Evolutionary conservation across 2,329 filamentous ascomycete genomes (phyloP).

Genomic region (Teratosphaeria zuluensis): DNA sequence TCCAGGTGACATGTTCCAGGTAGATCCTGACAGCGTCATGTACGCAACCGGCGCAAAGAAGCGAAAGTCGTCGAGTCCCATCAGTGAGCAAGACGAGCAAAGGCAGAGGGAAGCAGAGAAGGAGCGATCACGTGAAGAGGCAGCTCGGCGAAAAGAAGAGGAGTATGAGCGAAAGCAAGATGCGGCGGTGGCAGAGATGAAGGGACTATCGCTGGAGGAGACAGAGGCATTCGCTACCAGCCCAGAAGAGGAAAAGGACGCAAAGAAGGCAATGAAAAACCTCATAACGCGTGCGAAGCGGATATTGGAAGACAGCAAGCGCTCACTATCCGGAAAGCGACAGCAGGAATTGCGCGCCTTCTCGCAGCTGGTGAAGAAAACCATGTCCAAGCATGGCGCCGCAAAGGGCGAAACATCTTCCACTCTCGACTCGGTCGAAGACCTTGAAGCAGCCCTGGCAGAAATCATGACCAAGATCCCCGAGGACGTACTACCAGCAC

Average conservation of each 20-base stretch:
- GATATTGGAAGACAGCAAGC: conserved; percentile 45
- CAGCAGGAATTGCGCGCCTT: conserved; percentile 71
- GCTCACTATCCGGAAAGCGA: conserved; percentile 53
- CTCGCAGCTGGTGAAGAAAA: conserved; percentile 52
- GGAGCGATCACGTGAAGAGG: conserved; percentile 1
- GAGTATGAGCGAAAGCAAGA: conserved; percentile 14
- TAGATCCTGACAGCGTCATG: conserved; percentile 79
- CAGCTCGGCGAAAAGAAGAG: conserved; percentile 10
- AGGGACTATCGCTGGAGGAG: conserved; percentile 2
- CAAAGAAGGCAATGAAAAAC: conserved; percentile 40
- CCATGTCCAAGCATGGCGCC: conserved; percentile 46
- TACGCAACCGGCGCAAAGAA: conserved; percentile 67
- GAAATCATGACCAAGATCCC: conserved; percentile 37
- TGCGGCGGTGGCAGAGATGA: conserved; percentile 11
- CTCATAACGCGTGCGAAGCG: conserved; percentile 50
- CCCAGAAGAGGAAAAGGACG: conserved; percentile 27
- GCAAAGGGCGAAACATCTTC: conserved; percentile 6
- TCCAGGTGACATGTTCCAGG: conserved; percentile 96
- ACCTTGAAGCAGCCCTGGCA: conserved; percentile 26
- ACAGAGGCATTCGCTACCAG: conserved; percentile 12
- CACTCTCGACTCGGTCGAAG: conserved; percentile 9
- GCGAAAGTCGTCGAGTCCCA: conserved; percentile 20
- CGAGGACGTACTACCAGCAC: conserved; percentile 19
- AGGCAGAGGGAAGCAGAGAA: conserved; percentile 9
- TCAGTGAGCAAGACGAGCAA: conserved; percentile 13